Conservation (phyloP, 768 basidiomycete species). For the Rhodotorula graminis region DNA sequence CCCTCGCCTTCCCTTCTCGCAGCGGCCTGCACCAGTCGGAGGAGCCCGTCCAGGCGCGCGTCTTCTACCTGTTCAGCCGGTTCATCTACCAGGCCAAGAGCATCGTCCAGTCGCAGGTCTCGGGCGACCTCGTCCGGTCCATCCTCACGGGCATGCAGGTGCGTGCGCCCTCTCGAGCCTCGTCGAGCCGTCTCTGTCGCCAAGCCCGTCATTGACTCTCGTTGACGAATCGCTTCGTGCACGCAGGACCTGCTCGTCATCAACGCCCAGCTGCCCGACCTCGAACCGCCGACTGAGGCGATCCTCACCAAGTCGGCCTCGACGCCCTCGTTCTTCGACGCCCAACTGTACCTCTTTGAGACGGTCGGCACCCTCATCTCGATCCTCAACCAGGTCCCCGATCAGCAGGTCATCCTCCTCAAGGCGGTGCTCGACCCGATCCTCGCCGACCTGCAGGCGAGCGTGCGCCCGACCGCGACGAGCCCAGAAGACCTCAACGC, state of each 20-base stretch:
- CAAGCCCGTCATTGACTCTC: background rate
- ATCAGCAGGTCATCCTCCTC: conserved; percentile 61
- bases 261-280: conserved; percentile 67
- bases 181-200: background rate
- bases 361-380: conserved; percentile 79
- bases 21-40: conserved; percentile 84
- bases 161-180: conserved; percentile 7
- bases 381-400: conserved; percentile 59
- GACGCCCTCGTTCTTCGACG: conserved; percentile 67
- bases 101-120: conserved; percentile 56
- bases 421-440: conserved; percentile 73
- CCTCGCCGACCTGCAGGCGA: conserved; percentile 60
- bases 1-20: background rate
- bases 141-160: conserved; percentile 57
- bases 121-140: conserved; percentile 62
- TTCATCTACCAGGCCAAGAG: conserved; percentile 79
- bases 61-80: conserved; percentile 86
- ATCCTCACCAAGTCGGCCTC: conserved; percentile 73
- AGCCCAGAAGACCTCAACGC: conserved; percentile 60
- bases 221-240: background rate
- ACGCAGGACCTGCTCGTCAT: conserved; percentile 74
- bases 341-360: conserved; percentile 93
- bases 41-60: conserved; percentile 63
- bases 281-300: conserved; percentile 63
- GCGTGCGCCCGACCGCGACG: conserved; percentile 2